These are phyloP conservation scores for Boletus pseudo-olivaceus DNA, from an alignment of 768 basidiomycete species.

Conservation along the genomic window DNA sequence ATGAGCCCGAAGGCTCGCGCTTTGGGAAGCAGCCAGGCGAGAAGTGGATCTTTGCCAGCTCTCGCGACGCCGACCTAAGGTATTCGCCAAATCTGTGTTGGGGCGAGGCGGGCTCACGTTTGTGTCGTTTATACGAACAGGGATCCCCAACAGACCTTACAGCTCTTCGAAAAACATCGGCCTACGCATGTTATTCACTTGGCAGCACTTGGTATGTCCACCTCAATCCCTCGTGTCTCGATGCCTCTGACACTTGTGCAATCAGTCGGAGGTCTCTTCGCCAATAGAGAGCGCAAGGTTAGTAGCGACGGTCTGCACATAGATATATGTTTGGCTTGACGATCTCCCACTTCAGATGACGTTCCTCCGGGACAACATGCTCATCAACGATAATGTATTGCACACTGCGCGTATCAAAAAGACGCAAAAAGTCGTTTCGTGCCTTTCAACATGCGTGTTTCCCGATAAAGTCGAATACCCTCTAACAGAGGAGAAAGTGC, in stretches of 20 bases:
- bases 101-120: not conserved
- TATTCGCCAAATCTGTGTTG: slow-evolving; percentile 31
- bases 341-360: slow-evolving; percentile 51
- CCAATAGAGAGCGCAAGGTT: slow-evolving; percentile 93
- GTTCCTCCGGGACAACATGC: slow-evolving; percentile 90
- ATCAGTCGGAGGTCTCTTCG: slow-evolving; percentile 90
- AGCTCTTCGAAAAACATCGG: slow-evolving; percentile 84
- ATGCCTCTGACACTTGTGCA: slow-evolving; percentile 5
- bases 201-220: slow-evolving; percentile 76
- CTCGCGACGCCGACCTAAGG: slow-evolving; percentile 83
- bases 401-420: slow-evolving; percentile 65
- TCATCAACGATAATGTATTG: slow-evolving; percentile 94
- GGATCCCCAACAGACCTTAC: slow-evolving; percentile 62
- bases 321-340: not conserved
- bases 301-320: slow-evolving; percentile 1
- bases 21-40: slow-evolving; percentile 78
- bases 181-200: slow-evolving; percentile 97
- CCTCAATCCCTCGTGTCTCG: not conserved
- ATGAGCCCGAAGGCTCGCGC: slow-evolving; percentile 70
- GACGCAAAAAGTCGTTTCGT: slow-evolving; percentile 82
- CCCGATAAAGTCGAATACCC: slow-evolving; percentile 94
- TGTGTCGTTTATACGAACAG: slow-evolving; percentile 36
- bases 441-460: slow-evolving; percentile 96
- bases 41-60: slow-evolving; percentile 81
- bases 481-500: slow-evolving; percentile 89